A percentile compares a stretch with the other conserved stretches of the same genome.
These are phyloP conservation scores for Globisporangium recalcitrans DNA, from an alignment of 352 stramenopile genomes.

Conservation along the genomic window DNA sequence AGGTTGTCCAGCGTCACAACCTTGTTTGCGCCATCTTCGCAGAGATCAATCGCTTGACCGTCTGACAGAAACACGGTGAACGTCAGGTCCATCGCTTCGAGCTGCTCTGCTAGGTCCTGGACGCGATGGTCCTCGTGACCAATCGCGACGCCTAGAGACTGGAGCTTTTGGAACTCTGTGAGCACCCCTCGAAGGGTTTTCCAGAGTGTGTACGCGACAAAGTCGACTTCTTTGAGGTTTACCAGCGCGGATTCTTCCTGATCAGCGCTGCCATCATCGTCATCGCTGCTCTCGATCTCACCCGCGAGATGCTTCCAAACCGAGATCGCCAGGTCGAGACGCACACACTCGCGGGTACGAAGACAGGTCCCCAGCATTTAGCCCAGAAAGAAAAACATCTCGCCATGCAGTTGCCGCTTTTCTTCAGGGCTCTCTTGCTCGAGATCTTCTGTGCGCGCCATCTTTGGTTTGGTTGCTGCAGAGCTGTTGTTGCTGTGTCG, in stretches of 20 bases:
- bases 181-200: constrained; percentile 34
- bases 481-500: background rate
- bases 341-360: constrained; percentile 70
- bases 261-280: background rate
- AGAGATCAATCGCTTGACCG: constrained; percentile 42
- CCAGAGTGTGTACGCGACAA: constrained; percentile 48
- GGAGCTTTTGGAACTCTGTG: constrained; percentile 17
- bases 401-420: constrained; percentile 52
- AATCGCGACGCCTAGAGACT: background rate
- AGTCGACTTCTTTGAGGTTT: constrained; percentile 63
- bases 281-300: constrained; percentile 24
- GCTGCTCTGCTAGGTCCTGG: constrained; percentile 33
- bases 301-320: constrained; percentile 75
- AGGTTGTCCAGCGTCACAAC: constrained; percentile 48
- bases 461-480: background rate
- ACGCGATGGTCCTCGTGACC: background rate
- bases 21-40: constrained; percentile 25
- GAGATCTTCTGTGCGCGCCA: background rate
- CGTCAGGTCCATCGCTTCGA: constrained; percentile 59
- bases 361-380: constrained; percentile 88
- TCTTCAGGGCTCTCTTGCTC: constrained; percentile 34
- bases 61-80: constrained; percentile 79
- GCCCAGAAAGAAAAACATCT: constrained; percentile 89
- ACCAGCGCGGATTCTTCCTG: constrained; percentile 29
- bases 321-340: constrained; percentile 58